Percentiles rank a stretch among this genome's conserved stretches.
phyloP scores from a whole-genome alignment of 495 filamentous ascomycete species.

The Neurospora tetraspora region DNA sequence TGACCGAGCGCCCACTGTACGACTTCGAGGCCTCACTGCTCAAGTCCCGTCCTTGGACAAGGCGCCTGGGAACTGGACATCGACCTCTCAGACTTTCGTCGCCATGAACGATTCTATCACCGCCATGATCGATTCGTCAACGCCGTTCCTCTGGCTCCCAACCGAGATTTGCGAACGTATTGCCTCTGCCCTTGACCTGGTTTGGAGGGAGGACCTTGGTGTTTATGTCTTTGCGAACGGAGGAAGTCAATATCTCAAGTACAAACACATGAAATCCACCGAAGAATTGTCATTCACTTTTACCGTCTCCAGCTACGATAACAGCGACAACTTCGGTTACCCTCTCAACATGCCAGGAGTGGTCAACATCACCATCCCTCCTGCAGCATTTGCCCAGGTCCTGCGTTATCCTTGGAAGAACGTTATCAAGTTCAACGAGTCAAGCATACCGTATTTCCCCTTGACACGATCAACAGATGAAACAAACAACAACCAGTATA shows the following conservation, averaged over 20 bases:
- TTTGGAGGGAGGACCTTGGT: slow-evolving; percentile 41
- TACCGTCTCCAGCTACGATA: slow-evolving; percentile 41
- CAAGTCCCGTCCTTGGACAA: slow-evolving; percentile 29
- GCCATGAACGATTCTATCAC: slow-evolving; percentile 35
- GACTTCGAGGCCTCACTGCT: slow-evolving; percentile 46
- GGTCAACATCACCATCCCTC: slow-evolving; percentile 54
- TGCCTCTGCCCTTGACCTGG: slow-evolving; percentile 47
- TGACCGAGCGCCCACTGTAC: slow-evolving; percentile 38
- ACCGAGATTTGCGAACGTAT: slow-evolving; percentile 50
- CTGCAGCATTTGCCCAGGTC: slow-evolving; percentile 52
- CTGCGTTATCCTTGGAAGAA: slow-evolving; percentile 48
- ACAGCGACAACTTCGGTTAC: slow-evolving; percentile 31
- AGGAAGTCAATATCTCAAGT: slow-evolving; percentile 23
- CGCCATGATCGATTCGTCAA: slow-evolving; percentile 55
- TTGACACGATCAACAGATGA: slow-evolving; percentile 34
- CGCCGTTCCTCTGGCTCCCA: slow-evolving; percentile 61
- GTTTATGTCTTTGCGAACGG: slow-evolving; percentile 31
- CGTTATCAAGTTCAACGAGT: slow-evolving; percentile 31
- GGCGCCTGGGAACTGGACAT: slow-evolving; percentile 32
- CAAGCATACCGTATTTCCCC: slow-evolving; percentile 51
- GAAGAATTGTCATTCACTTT: slow-evolving; percentile 45
- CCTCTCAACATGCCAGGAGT: slow-evolving; percentile 34
- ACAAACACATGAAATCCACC: slow-evolving; percentile 21
- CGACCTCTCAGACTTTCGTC: slow-evolving; percentile 27
- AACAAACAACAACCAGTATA: slow-evolving; percentile 41